These are phyloP conservation scores for Coniella vitis DNA, from an alignment of 2,329 filamentous ascomycete species.

Conservation along the genomic window DNA sequence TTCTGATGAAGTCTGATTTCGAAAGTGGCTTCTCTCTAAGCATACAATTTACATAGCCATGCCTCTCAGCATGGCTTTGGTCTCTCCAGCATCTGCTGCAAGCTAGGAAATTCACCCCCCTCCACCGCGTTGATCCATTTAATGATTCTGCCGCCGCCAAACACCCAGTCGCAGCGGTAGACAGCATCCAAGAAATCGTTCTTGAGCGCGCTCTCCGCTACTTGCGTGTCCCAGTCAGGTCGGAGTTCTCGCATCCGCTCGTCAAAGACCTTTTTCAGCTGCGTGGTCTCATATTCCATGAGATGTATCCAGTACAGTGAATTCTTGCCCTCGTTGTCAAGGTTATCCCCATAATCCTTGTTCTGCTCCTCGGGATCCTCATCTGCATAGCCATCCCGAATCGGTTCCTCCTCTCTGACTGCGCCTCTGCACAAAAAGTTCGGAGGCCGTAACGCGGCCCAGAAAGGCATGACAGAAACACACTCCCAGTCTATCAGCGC, in stretches of 20 bases:
- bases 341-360: constrained; percentile 7
- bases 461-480: constrained; percentile 32
- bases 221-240: constrained; percentile 14
- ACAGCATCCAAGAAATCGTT: too few relatives aligned
- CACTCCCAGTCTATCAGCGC: constrained; percentile 38
- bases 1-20: too few relatives aligned
- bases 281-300: constrained; percentile 34
- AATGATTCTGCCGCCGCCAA: too few relatives aligned
- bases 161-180: too few relatives aligned
- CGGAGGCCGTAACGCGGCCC: constrained; percentile 28
- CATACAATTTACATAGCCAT: too few relatives aligned
- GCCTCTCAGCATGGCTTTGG: too few relatives aligned
- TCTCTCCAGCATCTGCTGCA: too few relatives aligned
- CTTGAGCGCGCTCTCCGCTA: too few relatives aligned
- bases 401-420: constrained; percentile 25
- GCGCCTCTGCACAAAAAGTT: constrained; percentile 25
- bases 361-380: constrained; percentile 13
- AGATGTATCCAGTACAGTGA: constrained; percentile 33
- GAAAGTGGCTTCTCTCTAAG: too few relatives aligned
- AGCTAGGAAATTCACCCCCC: too few relatives aligned
- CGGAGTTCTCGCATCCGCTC: constrained; percentile 25
- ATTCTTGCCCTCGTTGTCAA: constrained; percentile 33
- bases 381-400: constrained; percentile 25
- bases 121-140: too few relatives aligned
- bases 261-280: constrained; percentile 28